Evolutionary conservation across 1,284 basidiomycete genomes (phyloP).

Genomic region (Cutaneotrichosporon daszewskae): DNA sequence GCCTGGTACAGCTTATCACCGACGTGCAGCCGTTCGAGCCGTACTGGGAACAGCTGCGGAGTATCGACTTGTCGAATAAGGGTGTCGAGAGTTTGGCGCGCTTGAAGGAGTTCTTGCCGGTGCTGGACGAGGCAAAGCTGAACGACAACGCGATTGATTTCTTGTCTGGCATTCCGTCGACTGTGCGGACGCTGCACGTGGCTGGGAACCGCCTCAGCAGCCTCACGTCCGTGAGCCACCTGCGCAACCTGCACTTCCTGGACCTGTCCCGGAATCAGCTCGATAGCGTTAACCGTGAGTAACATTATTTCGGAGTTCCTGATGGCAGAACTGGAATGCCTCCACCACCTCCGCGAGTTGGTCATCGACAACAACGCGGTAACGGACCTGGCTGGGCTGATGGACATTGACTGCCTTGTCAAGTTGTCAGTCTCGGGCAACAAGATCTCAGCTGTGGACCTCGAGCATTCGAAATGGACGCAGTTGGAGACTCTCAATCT

Average conservation of each 20-base stretch:
- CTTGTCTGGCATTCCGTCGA: constrained; percentile 75
- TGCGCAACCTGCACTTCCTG: constrained; percentile 77
- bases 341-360: constrained; percentile 80
- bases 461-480: constrained; percentile 61
- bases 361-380: constrained; percentile 81
- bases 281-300: constrained; percentile 76
- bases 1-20: constrained; percentile 84
- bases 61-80: constrained; percentile 72
- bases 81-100: constrained; percentile 82
- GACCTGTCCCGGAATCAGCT: constrained; percentile 89
- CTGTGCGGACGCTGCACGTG: constrained; percentile 72
- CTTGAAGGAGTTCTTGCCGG: constrained; percentile 88
- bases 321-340: constrained; percentile 66
- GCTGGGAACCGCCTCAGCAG: constrained; percentile 77
- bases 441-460: constrained; percentile 60
- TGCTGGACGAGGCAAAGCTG: constrained; percentile 69
- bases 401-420: constrained; percentile 69
- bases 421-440: constrained; percentile 81
- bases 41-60: constrained; percentile 76
- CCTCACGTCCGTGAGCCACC: constrained; percentile 81
- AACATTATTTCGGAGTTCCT: constrained; percentile 7
- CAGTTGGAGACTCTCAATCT: constrained; percentile 80
- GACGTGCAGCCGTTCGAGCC: constrained; percentile 94
- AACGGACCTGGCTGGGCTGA: constrained; percentile 67
- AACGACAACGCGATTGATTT: constrained; percentile 76